Base-by-base conservation (phyloP, 768 basidiomycete species). In the Trametes punicea region DNA sequence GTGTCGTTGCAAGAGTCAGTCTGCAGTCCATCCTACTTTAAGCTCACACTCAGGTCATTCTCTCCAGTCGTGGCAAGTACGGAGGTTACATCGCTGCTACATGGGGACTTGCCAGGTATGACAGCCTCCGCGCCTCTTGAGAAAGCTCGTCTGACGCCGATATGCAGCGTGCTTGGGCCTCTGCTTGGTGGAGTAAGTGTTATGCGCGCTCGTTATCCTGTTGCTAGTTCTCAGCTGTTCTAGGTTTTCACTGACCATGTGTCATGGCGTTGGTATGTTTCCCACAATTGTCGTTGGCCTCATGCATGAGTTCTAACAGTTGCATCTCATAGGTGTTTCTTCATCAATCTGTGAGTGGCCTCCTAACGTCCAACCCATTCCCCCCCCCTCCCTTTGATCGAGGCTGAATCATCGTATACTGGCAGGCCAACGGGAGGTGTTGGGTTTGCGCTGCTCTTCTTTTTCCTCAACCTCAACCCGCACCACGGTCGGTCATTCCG, bases 281-380 rank as follows among this genome's bases (percentile, higher is more conserved):
- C 20, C 8, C 34, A 11, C n/a, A n/a, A 0, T 11, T 15, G 16
- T n/a, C 2, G 18, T 38, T 2, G 26, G 6, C 13, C 34, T 27
- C n/a, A n/a, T n/a, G n/a, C n/a, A n/a, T n/a, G n/a, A n/a, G n/a
- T n/a, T n/a, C n/a, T n/a, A n/a, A n/a, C n/a, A n/a, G n/a, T n/a
- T n/a, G n/a, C n/a, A n/a, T n/a, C n/a, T n/a, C n/a, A n/a, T 30
- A 83, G 82, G 83, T 88, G 86, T 66, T 90, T 90, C 70, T 88
- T 82, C 66, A 84, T 90, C 62, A 89, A 88, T 62, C 62, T 90
- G 86, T 85, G 65, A 53, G 81, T n/a, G n/a, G n/a, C n/a, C n/a
- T n/a, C n/a, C n/a, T n/a, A n/a, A n/a, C n/a, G n/a, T n/a, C 59
- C n/a, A n/a, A n/a, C n/a, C 7, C 21, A n/a, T 7, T 39, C 25